These are phyloP conservation scores for Cyclanthera cordifolia DNA, from an alignment of 306 rosid genomes.

Conservation along the genomic window DNA sequence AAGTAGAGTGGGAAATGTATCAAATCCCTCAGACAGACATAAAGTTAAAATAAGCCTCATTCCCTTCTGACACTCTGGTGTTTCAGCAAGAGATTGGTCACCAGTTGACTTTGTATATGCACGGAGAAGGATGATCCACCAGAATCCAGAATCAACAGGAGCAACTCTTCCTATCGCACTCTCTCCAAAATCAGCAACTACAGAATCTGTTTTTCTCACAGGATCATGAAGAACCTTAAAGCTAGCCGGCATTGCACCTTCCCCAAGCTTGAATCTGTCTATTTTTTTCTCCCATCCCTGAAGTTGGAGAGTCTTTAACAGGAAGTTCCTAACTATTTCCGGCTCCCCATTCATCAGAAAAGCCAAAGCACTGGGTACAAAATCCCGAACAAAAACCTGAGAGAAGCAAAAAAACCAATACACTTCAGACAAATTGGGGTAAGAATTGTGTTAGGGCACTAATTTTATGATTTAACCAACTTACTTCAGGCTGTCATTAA, in stretches of 20 bases:
- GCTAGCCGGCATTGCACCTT: slow-evolving; percentile 23
- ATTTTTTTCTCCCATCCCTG: slow-evolving; percentile 20
- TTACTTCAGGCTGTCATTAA: background rate
- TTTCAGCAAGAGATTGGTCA: slow-evolving; percentile 16
- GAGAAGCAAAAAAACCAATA: background rate
- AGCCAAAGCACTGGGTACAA: slow-evolving; percentile 22
- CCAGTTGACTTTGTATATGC: slow-evolving; percentile 21
- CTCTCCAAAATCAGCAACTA: slow-evolving; percentile 19
- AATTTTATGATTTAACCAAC: slow-evolving; percentile 5
- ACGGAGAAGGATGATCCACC: slow-evolving; percentile 22
- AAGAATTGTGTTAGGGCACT: background rate
- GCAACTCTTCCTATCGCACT: slow-evolving; percentile 22
- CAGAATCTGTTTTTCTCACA: slow-evolving; percentile 16
- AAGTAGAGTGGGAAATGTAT: slow-evolving; percentile 18
- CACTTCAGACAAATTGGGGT: background rate
- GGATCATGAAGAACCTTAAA: slow-evolving; percentile 22
- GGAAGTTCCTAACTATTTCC: slow-evolving; percentile 18
- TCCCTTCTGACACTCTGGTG: slow-evolving; percentile 20
- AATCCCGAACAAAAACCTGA: slow-evolving; percentile 20
- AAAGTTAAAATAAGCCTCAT: slow-evolving; percentile 17
- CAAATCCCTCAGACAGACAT: slow-evolving; percentile 18
- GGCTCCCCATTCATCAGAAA: slow-evolving; percentile 21
- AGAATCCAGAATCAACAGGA: slow-evolving; percentile 19
- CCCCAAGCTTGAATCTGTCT: slow-evolving; percentile 22
- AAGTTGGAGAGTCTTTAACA: slow-evolving; percentile 18